Conservation (phyloP, 768 basidiomycete genomes). For the Favolaschia claudopus region DNA sequence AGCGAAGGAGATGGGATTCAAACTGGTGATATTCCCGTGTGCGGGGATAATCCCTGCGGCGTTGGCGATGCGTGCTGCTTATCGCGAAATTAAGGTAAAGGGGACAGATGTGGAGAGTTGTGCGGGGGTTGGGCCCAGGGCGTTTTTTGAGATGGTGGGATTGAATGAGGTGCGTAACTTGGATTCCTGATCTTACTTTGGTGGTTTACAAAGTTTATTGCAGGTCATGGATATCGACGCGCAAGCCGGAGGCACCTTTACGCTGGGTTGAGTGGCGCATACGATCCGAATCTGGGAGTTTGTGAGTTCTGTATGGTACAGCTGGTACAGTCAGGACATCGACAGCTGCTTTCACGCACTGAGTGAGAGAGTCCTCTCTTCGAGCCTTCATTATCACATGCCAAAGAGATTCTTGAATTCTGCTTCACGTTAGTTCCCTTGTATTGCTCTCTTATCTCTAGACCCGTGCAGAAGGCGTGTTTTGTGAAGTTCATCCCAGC, state of each 20-base stretch:
- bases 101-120: slow-evolving; percentile 46
- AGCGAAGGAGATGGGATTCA: slow-evolving; percentile 48
- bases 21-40: slow-evolving; percentile 51
- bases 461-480: background rate
- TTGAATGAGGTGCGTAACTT: slow-evolving; percentile 16
- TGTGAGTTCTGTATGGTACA: background rate
- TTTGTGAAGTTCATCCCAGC: background rate
- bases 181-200: background rate
- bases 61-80: slow-evolving; percentile 49
- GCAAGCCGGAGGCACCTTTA: slow-evolving; percentile 12
- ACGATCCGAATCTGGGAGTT: background rate
- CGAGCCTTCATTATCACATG: slow-evolving; percentile 1
- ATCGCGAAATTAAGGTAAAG: slow-evolving; percentile 48
- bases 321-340: background rate
- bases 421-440: background rate
- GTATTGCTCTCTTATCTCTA: background rate
- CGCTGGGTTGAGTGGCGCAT: background rate
- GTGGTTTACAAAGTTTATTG: background rate
- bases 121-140: slow-evolving; percentile 47
- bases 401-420: background rate
- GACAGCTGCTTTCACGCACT: background rate
- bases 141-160: slow-evolving; percentile 52
- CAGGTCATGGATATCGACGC: slow-evolving; percentile 16
- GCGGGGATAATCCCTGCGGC: slow-evolving; percentile 52
- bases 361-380: background rate